Percentiles rank a stretch among this genome's conserved stretches.
phyloP scores from a whole-genome alignment of 805 yeast species.

The Wickerhamomyces alni region DNA sequence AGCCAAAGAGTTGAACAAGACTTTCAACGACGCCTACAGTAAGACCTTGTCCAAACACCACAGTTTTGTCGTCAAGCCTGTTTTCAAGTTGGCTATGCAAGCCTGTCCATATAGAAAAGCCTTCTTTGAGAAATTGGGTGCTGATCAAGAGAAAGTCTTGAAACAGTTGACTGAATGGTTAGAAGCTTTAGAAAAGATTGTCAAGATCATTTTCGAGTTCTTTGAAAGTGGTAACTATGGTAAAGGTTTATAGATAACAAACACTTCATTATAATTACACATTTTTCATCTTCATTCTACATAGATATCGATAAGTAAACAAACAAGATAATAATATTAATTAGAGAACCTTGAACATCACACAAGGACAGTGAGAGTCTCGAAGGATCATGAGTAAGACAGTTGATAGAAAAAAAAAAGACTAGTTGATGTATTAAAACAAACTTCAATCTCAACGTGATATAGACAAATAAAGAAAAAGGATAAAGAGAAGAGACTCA shows the following conservation, averaged over 20 bases:
- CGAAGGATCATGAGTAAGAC: too few species aligned
- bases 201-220: constrained; percentile 66
- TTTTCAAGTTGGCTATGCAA: constrained; percentile 90
- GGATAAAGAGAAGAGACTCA: neutral
- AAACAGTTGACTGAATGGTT: constrained; percentile 70
- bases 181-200: constrained; percentile 68
- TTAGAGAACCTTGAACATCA: too few species aligned
- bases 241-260: constrained; percentile 75
- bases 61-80: constrained; percentile 74
- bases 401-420: constrained; percentile 2
- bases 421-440: neutral
- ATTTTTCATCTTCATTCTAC: too few species aligned
- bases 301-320: too few species aligned
- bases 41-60: constrained; percentile 80
- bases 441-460: neutral
- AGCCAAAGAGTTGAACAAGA: constrained; percentile 55
- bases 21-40: constrained; percentile 80
- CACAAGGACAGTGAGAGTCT: neutral
- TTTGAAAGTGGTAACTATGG: constrained; percentile 79
- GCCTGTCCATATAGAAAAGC: constrained; percentile 90
- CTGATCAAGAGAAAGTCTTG: constrained; percentile 60
- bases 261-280: too few species aligned
- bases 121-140: constrained; percentile 77
- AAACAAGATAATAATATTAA: too few species aligned
- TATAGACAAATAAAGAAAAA: neutral